These are phyloP conservation scores for Annulohypoxylon truncatum DNA, from an alignment of 2,329 filamentous ascomycete genomes.

Conservation along the genomic window DNA sequence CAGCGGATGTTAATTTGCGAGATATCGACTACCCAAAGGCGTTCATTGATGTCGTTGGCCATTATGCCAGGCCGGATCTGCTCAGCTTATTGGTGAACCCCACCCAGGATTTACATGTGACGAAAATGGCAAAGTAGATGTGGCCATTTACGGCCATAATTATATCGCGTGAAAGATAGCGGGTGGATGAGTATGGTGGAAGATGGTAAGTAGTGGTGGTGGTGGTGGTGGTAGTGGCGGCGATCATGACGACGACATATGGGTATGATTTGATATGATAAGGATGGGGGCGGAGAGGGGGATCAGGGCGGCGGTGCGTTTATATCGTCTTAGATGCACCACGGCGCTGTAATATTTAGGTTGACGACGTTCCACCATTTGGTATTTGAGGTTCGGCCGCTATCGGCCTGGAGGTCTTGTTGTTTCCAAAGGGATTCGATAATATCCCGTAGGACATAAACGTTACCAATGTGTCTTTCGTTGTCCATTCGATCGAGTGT, in stretches of 20 bases:
- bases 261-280: not conserved
- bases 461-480: slow-evolving; percentile 58
- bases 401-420: slow-evolving; percentile 55
- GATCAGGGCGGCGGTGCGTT: not conserved
- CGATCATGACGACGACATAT: not conserved
- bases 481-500: slow-evolving; percentile 57
- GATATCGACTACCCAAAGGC: slow-evolving; percentile 55
- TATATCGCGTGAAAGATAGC: not conserved
- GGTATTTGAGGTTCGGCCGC: slow-evolving; percentile 43
- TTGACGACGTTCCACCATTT: slow-evolving; percentile 57
- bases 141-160: not conserved
- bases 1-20: slow-evolving; percentile 62
- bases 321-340: slow-evolving; percentile 50
- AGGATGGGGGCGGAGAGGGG: not conserved
- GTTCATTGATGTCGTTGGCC: slow-evolving; percentile 55
- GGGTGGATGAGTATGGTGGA: not conserved
- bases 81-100: slow-evolving; percentile 55
- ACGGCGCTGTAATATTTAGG: slow-evolving; percentile 49
- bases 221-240: slow-evolving; percentile 1
- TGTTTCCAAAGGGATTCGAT: slow-evolving; percentile 61
- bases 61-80: slow-evolving; percentile 55
- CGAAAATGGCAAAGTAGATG: slow-evolving; percentile 45
- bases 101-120: slow-evolving; percentile 49
- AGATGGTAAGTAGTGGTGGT: not conserved
- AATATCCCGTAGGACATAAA: slow-evolving; percentile 56